These are phyloP conservation scores for Capillidium rhysosporum DNA, from an alignment of 371 early-diverging fungal genomes.

Conservation along the genomic window DNA sequence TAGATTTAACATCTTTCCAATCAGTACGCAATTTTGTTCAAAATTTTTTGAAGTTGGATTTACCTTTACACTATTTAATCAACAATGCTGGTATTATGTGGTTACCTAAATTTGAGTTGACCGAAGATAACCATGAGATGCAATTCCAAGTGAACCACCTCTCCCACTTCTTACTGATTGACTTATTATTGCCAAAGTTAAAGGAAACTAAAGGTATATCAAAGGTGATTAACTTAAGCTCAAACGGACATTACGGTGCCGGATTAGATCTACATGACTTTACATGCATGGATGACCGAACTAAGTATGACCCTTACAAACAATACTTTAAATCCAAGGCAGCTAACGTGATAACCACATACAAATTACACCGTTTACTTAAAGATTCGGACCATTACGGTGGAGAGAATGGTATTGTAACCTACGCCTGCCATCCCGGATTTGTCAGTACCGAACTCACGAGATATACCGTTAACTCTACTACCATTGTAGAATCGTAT, in stretches of 20 bases:
- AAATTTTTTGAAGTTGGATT: not conserved
- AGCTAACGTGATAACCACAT: not conserved
- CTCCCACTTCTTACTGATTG: not conserved
- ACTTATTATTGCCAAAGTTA: not conserved
- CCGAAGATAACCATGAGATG: not conserved
- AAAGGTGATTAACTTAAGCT: not conserved
- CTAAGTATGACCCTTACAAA: not conserved
- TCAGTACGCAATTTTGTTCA: not conserved
- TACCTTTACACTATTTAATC: not conserved
- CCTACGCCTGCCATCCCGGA: not conserved
- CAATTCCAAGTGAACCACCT: constrained; percentile 4
- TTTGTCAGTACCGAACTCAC: not conserved
- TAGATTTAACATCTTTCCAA: constrained; percentile 9
- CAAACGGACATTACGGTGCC: not conserved
- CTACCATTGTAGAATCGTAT: no score
- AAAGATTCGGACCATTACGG: not conserved
- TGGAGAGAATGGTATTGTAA: not conserved
- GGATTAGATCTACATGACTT: not conserved
- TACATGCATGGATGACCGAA: not conserved
- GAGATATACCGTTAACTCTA: not conserved
- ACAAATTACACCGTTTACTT: not conserved
- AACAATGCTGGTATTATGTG: constrained; percentile 6
- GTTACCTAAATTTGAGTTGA: not conserved
- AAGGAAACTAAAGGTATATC: not conserved
- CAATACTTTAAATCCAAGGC: not conserved